phyloP scores from a whole-genome alignment of 768 basidiomycete genomes.

The Suillus subluteus region DNA sequence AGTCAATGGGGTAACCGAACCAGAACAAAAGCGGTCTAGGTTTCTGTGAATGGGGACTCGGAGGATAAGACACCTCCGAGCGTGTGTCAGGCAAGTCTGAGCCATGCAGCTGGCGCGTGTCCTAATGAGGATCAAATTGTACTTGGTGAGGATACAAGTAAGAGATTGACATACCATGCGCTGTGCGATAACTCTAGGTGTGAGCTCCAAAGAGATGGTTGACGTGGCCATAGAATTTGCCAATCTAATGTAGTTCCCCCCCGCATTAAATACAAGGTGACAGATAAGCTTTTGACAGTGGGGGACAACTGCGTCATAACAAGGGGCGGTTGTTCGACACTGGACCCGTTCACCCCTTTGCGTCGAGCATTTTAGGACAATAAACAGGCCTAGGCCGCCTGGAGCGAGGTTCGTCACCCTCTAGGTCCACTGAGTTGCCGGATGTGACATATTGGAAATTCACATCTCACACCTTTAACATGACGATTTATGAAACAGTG shows the following conservation, averaged over 20 bases:
- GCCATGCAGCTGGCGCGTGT: background rate
- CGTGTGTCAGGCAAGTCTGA: background rate
- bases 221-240: background rate
- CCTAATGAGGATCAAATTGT: background rate
- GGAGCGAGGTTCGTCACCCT: background rate
- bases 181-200: background rate
- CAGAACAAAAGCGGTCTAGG: background rate
- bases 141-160: background rate
- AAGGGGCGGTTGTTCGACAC: background rate
- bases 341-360: background rate
- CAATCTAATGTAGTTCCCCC: background rate
- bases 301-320: background rate
- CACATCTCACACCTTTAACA: too few species aligned
- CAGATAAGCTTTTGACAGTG: background rate
- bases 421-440: background rate
- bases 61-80: background rate
- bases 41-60: background rate
- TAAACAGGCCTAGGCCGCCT: background rate
- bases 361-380: background rate
- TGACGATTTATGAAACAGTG: background rate
- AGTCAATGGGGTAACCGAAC: background rate
- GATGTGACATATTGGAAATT: background rate
- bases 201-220: background rate
- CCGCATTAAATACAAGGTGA: background rate
- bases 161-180: background rate